These are phyloP conservation scores for Carex littledalei DNA, from an alignment of 176 grass and related monocot genomes.

Conservation along the genomic window DNA sequence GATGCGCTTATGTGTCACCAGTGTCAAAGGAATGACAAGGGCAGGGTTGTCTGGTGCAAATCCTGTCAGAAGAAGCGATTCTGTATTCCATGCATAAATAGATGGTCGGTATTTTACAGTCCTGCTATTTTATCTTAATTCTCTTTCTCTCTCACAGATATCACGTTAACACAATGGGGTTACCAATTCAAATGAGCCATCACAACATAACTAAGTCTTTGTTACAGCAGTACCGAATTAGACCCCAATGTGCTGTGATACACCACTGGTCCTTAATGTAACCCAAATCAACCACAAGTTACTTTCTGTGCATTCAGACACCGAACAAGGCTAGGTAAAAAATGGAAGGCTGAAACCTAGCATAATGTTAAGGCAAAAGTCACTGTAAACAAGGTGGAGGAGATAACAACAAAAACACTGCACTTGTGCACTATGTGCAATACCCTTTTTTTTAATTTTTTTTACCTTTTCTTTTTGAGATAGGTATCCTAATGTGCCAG, in stretches of 20 bases:
- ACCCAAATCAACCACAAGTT: neutral
- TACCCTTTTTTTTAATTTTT: neutral
- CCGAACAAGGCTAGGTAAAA: neutral
- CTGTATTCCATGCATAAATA: slow-evolving; percentile 42
- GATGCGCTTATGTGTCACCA: slow-evolving; percentile 71
- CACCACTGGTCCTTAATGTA: neutral
- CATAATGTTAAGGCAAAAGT: neutral
- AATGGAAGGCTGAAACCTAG: neutral
- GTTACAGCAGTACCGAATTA: neutral
- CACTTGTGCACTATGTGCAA: neutral
- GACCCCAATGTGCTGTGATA: neutral
- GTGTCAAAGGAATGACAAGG: slow-evolving; percentile 55
- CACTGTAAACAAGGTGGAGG: neutral
- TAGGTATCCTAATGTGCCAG: slow-evolving; percentile 51
- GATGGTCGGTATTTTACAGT: slow-evolving; percentile 30
- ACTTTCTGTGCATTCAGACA: neutral
- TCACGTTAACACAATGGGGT: neutral
- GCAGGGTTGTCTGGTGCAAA: slow-evolving; percentile 41
- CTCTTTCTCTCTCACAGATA: neutral
- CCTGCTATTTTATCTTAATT: neutral
- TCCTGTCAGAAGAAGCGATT: slow-evolving; percentile 44
- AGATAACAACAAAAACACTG: neutral
- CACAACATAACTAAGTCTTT: neutral
- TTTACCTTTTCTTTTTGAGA: slow-evolving; percentile 6
- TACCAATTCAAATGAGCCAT: neutral